Base-by-base conservation (phyloP, 306 rosid genomes). In the Begonia fuchsioides region DNA sequence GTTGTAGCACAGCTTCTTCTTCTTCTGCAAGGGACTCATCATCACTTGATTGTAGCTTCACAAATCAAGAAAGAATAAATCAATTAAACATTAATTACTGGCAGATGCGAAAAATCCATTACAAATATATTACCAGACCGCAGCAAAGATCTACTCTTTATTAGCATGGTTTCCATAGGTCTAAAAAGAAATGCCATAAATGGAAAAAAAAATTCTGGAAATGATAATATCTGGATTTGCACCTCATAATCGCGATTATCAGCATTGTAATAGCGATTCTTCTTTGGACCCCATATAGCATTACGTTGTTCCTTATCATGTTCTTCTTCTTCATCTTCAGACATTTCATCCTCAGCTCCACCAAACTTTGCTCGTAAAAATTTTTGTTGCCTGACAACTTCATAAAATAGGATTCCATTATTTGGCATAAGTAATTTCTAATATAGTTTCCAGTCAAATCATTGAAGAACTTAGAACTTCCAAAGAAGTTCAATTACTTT, bases 181-280 rank as follows among this genome's bases (percentile, higher is more conserved):
- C 12, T 41, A 11, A 41, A 41, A 41, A 41, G n/a, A n/a, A 41
- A 10, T 41, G 15, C 49, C 26, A 43, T 14, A 39, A 58, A 6
- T 5, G 11, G 13, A 15, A 43, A 45, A 38, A 20, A 5, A 2
- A n/a, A n/a, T 17, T 32, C 16, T 15, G 9, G 12, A 20, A 57
- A 7, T 10, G 38, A 10, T 44, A 52, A 57, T 40, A 13, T 45
- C 40, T 56, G 53, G 49, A 53, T 45, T 47, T 63, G 61, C 69
- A 81, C 97, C 83, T 90, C 90, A 54, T 66, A 72, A 74, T 81
- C 73, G 51, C 73, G 72, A 77, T 84, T 90, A 26, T 90, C 97
- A 61, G 82, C 97, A 64, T 75, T 71, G 10, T 75, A 68, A 64
- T 81, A 73, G 4, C 49, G 17, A 54, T 43, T 41, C 53, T 52